Percentiles rank a stretch among this genome's conserved stretches.
Evolutionary conservation across 768 basidiomycete genomes (phyloP).

Genomic region (Mrakia frigida): DNA sequence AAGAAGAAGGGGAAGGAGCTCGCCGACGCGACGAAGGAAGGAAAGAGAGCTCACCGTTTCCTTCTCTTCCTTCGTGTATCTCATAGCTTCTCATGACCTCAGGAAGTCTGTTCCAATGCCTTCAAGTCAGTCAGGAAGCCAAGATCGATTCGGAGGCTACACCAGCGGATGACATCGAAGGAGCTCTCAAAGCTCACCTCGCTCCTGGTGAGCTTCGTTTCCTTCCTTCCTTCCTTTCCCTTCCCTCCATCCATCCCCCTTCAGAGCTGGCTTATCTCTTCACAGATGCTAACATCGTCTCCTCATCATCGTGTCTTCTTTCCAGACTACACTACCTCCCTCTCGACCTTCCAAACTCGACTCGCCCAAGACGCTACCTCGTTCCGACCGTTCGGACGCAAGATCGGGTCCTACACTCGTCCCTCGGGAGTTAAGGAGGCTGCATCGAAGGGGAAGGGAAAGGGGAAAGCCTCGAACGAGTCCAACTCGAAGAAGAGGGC

Average conservation of each 20-base stretch:
- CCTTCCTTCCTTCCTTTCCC: background rate
- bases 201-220: conserved; percentile 56
- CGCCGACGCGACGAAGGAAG: background rate
- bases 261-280: background rate
- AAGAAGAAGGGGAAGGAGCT: background rate
- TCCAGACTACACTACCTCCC: conserved; percentile 65
- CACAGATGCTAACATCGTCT: background rate
- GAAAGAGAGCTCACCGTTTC: background rate
- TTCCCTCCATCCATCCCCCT: background rate
- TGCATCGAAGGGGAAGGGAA: conserved; percentile 57
- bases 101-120: conserved; percentile 72
- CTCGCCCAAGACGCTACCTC: conserved; percentile 71
- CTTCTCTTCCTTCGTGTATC: background rate
- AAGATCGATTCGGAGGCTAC: conserved; percentile 57
- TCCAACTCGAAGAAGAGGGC: conserved; percentile 33
- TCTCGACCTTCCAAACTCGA: conserved; percentile 59
- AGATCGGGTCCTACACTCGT: conserved; percentile 72
- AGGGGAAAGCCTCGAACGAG: conserved; percentile 39
- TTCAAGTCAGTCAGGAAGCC: conserved; percentile 62
- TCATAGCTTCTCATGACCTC: conserved; percentile 76
- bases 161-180: conserved; percentile 78
- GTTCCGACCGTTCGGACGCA: conserved; percentile 72
- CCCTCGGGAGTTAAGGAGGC: conserved; percentile 45
- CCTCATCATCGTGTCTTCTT: background rate
- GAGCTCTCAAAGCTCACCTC: conserved; percentile 67